phyloP scores from a whole-genome alignment of 2,329 filamentous ascomycete species.

The Pseudofabraea citricarpa region DNA sequence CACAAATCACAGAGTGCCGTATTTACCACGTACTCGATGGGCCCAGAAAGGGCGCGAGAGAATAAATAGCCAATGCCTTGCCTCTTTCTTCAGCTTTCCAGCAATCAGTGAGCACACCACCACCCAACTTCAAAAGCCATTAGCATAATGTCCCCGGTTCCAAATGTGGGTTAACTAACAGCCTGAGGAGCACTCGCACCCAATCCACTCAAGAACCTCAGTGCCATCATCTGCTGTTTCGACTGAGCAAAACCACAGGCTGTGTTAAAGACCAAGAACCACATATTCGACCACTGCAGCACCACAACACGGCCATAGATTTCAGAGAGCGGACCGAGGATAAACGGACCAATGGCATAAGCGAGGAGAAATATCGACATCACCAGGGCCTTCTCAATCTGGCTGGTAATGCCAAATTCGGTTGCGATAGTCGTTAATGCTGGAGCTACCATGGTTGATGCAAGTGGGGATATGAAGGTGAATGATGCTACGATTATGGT shows the following conservation, averaged over 20 bases:
- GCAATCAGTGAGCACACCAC: conserved; percentile 48
- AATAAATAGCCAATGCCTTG: conserved; percentile 54
- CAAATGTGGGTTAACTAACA: conserved; percentile 7
- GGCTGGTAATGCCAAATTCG: conserved; percentile 43
- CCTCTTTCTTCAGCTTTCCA: conserved; percentile 57
- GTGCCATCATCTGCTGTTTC: conserved; percentile 49
- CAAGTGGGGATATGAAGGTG: conserved; percentile 40
- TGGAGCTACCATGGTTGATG: conserved; percentile 40
- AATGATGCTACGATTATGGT: conserved; percentile 21
- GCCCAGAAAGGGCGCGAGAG: conserved; percentile 55
- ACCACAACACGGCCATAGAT: conserved; percentile 55
- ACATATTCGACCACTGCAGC: conserved; percentile 51
- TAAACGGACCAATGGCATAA: conserved; percentile 40
- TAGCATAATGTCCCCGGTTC: not conserved
- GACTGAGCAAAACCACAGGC: conserved; percentile 46
- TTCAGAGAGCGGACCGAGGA: conserved; percentile 63
- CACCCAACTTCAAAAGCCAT: conserved; percentile 22
- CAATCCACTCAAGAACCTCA: conserved; percentile 53
- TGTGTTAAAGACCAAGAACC: conserved; percentile 50
- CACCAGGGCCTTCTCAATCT: conserved; percentile 36
- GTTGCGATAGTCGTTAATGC: conserved; percentile 42
- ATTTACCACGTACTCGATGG: conserved; percentile 37
- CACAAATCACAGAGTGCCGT: not conserved
- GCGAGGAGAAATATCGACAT: conserved; percentile 46
- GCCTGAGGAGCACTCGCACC: conserved; percentile 53